Percentiles rank a stretch among this genome's conserved stretches.
Conservation (phyloP, 768 basidiomycete species). For the Suillus hirtellus region DNA sequence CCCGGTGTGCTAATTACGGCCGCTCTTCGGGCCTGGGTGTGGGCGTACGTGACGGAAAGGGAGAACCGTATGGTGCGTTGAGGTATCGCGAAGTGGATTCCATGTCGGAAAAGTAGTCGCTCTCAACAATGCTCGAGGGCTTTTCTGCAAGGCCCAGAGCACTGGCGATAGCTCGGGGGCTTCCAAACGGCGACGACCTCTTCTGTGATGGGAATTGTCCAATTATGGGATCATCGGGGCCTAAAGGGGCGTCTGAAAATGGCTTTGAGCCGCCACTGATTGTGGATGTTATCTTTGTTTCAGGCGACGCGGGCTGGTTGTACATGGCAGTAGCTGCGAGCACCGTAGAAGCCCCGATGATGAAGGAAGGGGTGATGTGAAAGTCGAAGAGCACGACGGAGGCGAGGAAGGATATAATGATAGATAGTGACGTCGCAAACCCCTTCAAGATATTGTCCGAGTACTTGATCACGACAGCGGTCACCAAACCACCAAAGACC, state of each 20-base stretch:
- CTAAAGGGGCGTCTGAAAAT: constrained; percentile 46
- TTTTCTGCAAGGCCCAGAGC: constrained; percentile 45
- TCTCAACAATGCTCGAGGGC: constrained; percentile 25
- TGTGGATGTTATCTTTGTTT: constrained; percentile 35
- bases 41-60: constrained; percentile 49
- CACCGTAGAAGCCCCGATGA: constrained; percentile 85
- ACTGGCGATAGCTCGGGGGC: constrained; percentile 49
- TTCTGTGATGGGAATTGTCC: constrained; percentile 52
- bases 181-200: constrained; percentile 50
- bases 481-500: constrained; percentile 90
- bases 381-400: constrained; percentile 92
- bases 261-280: constrained; percentile 31
- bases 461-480: constrained; percentile 96
- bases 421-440: constrained; percentile 94
- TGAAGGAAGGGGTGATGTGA: constrained; percentile 80
- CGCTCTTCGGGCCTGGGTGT: constrained; percentile 41
- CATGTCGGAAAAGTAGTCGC: constrained; percentile 41
- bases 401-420: constrained; percentile 93
- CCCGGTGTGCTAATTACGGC: constrained; percentile 24
- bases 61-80: constrained; percentile 50
- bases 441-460: constrained; percentile 95
- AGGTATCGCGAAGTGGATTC: constrained; percentile 46
- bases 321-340: constrained; percentile 93
- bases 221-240: constrained; percentile 56
- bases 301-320: constrained; percentile 64